Evolutionary conservation across 1,284 basidiomycete species (phyloP).

Genomic region (Cryptococcus sp.): DNA sequence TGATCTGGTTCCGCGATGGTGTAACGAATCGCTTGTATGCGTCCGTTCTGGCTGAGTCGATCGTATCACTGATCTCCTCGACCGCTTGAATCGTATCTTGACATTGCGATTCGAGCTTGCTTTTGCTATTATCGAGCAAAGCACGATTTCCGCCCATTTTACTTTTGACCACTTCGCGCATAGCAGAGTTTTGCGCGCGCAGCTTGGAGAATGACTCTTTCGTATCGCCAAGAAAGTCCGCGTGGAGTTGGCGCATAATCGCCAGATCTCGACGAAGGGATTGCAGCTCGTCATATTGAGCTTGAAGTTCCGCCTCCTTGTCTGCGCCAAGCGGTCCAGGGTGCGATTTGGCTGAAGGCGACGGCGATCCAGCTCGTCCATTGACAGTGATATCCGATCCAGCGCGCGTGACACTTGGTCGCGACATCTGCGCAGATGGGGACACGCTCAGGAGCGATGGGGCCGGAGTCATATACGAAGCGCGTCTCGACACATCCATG

Average conservation of each 20-base stretch:
- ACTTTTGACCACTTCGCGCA: constrained; percentile 78
- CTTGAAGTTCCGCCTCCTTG: constrained; percentile 67
- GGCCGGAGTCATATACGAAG: constrained; percentile 51
- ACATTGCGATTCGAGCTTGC: constrained; percentile 80
- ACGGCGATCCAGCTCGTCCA: constrained; percentile 8
- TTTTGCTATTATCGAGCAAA: constrained; percentile 88
- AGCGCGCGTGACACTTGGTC: constrained; percentile 4
- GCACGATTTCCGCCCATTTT: constrained; percentile 83
- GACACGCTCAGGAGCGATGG: constrained; percentile 37
- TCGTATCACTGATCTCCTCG: constrained; percentile 89
- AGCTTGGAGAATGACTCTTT: constrained; percentile 78
- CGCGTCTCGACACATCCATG: constrained; percentile 55
- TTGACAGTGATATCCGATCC: not conserved
- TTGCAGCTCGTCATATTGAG: constrained; percentile 92
- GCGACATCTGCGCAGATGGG: constrained; percentile 19
- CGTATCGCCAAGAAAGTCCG: constrained; percentile 86
- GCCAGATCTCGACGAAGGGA: constrained; percentile 89
- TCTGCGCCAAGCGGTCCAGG: constrained; percentile 10
- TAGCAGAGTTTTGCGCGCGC: constrained; percentile 78
- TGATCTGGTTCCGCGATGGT: constrained; percentile 74
- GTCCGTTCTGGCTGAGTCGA: constrained; percentile 88
- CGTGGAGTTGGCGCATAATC: constrained; percentile 89
- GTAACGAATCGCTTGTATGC: constrained; percentile 86
- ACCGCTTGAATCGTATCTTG: constrained; percentile 89
- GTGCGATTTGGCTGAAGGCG: constrained; percentile 12